Conservation (phyloP, 371 early-diverging fungal genomes). For the Mucor indicus region DNA sequence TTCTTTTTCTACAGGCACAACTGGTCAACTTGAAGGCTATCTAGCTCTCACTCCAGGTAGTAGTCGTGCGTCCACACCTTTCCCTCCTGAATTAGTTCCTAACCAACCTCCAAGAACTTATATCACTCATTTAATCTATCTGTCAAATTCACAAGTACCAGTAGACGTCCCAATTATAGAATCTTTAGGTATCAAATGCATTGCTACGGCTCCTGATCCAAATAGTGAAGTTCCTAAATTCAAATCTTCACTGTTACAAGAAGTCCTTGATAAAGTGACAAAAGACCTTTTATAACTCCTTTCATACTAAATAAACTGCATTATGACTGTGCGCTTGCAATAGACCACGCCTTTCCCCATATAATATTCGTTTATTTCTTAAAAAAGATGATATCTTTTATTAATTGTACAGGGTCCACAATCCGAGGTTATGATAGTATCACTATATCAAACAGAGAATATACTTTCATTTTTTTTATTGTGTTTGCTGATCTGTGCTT, state of each 20-base stretch:
- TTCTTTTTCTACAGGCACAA: not conserved
- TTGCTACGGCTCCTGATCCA: slow-evolving; percentile 28
- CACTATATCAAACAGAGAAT: too few species aligned
- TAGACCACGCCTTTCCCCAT: too few species aligned
- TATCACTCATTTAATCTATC: slow-evolving; percentile 67
- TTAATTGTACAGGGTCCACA: too few species aligned
- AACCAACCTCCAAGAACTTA: slow-evolving; percentile 54
- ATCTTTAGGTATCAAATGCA: slow-evolving; percentile 60
- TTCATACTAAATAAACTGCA: too few species aligned
- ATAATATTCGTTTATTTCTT: too few species aligned
- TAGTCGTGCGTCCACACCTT: slow-evolving; percentile 13
- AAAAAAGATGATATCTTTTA: too few species aligned
- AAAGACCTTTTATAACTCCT: too few species aligned
- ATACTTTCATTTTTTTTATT: too few species aligned
- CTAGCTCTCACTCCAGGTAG: not conserved
- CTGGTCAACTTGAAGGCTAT: slow-evolving; percentile 21
- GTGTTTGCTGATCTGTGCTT: too few species aligned
- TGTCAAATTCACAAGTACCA: slow-evolving; percentile 55
- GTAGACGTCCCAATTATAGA: slow-evolving; percentile 59
- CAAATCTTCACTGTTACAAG: slow-evolving; percentile 9
- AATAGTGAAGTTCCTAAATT: slow-evolving; percentile 16
- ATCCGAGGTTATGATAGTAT: too few species aligned
- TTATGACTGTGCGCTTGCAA: too few species aligned
- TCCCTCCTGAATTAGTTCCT: slow-evolving; percentile 37
- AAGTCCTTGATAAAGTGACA: slow-evolving; percentile 8